These are phyloP conservation scores for Fusarium illudens DNA, from an alignment of 2,329 filamentous ascomycete species.

Conservation along the genomic window DNA sequence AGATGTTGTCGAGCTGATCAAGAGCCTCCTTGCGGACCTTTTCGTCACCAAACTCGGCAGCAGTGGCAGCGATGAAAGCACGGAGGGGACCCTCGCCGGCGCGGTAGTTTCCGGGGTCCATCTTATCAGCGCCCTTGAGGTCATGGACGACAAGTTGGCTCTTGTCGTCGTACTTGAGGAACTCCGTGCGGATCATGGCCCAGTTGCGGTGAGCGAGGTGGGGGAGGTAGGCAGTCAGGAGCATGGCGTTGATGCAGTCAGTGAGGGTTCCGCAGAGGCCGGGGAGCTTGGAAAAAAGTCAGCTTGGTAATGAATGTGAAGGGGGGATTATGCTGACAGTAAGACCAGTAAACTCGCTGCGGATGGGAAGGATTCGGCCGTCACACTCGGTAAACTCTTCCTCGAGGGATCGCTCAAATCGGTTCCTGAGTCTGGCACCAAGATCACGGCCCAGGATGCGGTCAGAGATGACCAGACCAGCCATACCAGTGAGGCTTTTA, in stretches of 20 bases:
- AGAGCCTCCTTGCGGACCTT: constrained; percentile 11
- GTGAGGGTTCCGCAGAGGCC: constrained; percentile 13
- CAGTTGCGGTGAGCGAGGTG: constrained; percentile 16
- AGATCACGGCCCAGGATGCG: constrained; percentile 10
- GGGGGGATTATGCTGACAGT: neutral
- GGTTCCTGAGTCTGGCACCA: constrained; percentile 9
- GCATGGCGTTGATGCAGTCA: constrained; percentile 20
- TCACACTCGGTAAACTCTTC: constrained; percentile 20
- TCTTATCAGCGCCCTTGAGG: constrained; percentile 15
- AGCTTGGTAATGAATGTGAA: neutral
- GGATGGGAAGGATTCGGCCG: constrained; percentile 16
- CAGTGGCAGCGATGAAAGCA: constrained; percentile 12
- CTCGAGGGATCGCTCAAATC: constrained; percentile 14
- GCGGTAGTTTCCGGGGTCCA: constrained; percentile 11
- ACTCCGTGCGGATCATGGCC: constrained; percentile 20
- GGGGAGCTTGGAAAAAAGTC: neutral
- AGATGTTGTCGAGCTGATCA: constrained; percentile 11
- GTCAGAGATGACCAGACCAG: constrained; percentile 16
- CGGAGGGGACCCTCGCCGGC: constrained; percentile 1
- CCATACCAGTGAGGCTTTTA: constrained; percentile 14
- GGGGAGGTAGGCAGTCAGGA: constrained; percentile 14
- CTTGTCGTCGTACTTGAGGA: constrained; percentile 1
- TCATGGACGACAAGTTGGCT: constrained; percentile 3
- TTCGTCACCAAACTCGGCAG: constrained; percentile 17
- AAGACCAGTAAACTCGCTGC: constrained; percentile 12